These are phyloP conservation scores for Zygoascus sp. DNA, from an alignment of 1,139 yeast genomes.

Conservation along the genomic window DNA sequence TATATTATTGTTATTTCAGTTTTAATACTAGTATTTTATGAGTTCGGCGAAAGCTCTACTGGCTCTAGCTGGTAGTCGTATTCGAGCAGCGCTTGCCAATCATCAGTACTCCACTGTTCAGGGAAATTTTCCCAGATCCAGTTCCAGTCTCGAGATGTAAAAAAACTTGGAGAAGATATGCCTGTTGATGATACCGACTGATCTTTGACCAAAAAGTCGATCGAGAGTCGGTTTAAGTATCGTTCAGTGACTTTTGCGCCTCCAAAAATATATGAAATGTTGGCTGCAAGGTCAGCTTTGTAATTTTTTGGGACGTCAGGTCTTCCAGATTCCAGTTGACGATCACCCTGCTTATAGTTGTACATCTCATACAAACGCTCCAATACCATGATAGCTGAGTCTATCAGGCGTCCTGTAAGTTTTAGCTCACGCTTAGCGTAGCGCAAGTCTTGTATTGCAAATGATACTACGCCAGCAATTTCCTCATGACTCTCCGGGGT, in stretches of 20 bases:
- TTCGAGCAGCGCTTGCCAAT: conserved; percentile 5
- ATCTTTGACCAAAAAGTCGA: conserved; percentile 1
- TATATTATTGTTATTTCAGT: no score
- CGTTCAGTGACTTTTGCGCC: conserved; percentile 6
- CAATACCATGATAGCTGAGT: conserved; percentile 1
- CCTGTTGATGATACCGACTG: conserved; percentile 33
- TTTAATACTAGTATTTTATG: no score
- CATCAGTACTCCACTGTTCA: conserved; percentile 6
- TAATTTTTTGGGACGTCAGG: conserved; percentile 41
- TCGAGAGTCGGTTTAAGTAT: conserved; percentile 7
- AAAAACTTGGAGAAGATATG: conserved; percentile 42
- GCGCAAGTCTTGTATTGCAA: conserved; percentile 1
- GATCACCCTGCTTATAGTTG: background rate
- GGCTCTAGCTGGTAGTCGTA: background rate
- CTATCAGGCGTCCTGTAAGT: background rate
- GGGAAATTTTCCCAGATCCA: conserved; percentile 4
- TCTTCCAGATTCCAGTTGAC: background rate
- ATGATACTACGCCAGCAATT: background rate
- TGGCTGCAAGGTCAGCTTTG: background rate
- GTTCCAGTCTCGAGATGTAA: conserved; percentile 5
- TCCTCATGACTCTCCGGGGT: conserved; percentile 6
- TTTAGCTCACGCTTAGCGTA: background rate
- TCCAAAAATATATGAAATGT: conserved; percentile 10
- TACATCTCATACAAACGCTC: conserved; percentile 8
- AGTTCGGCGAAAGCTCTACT: background rate